Evolutionary conservation across 768 basidiomycete genomes (phyloP).

Genomic region (Macrolepiota fuliginosa): DNA sequence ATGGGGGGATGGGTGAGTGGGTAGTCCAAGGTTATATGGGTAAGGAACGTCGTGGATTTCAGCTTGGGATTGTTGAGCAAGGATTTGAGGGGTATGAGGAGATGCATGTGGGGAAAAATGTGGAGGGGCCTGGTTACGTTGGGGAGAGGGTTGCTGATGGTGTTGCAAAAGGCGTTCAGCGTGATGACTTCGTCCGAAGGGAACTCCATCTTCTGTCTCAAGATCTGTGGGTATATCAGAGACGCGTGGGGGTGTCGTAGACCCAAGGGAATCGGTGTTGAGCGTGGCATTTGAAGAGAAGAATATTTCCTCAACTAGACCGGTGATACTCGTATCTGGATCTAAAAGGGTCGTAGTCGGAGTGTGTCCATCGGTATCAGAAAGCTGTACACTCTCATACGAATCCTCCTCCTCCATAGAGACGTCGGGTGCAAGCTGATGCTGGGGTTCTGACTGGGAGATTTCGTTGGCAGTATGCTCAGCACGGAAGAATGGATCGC

Average conservation of each 20-base stretch:
- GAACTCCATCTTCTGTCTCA: slow-evolving; percentile 64
- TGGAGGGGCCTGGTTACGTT: slow-evolving; percentile 23
- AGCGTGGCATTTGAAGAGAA: slow-evolving; percentile 34
- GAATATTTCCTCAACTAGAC: slow-evolving; percentile 72
- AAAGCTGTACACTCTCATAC: slow-evolving; percentile 43
- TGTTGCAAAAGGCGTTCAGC: slow-evolving; percentile 48
- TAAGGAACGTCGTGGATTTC: slow-evolving; percentile 17
- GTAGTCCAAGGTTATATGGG: slow-evolving; percentile 26
- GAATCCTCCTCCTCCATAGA: slow-evolving; percentile 25
- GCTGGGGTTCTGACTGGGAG: not conserved
- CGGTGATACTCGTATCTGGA: slow-evolving; percentile 60
- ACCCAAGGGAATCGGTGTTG: slow-evolving; percentile 16
- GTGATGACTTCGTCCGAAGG: slow-evolving; percentile 63
- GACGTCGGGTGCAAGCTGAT: not conserved
- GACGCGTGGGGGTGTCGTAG: slow-evolving; percentile 41
- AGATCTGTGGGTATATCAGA: slow-evolving; percentile 47
- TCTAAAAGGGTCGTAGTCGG: slow-evolving; percentile 37
- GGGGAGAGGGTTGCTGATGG: slow-evolving; percentile 36
- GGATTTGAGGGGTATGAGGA: slow-evolving; percentile 16
- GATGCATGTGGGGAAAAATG: slow-evolving; percentile 29
- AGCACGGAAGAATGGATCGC: slow-evolving; percentile 13
- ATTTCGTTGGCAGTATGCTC: not conserved
- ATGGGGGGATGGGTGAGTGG: slow-evolving; percentile 31
- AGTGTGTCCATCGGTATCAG: slow-evolving; percentile 38
- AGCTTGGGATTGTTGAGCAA: slow-evolving; percentile 18